Percentiles rank a stretch among this genome's conserved stretches.
phyloP scores from a whole-genome alignment of 495 filamentous ascomycete species.

The Aspergillus affinis region DNA sequence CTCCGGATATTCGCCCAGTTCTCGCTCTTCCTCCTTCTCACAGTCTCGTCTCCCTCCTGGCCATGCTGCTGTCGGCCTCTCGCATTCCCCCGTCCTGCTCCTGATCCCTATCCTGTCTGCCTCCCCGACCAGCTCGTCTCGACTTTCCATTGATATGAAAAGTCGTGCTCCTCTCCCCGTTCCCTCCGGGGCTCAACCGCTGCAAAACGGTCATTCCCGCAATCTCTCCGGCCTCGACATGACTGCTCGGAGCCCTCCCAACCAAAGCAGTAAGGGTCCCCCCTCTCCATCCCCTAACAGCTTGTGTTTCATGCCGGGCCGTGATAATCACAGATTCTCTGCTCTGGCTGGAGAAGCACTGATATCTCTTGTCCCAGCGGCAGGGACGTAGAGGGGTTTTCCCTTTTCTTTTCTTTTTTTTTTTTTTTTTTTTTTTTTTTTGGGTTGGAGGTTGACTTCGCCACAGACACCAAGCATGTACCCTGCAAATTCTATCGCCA shows the following conservation, averaged over 20 bases:
- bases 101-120: constrained; percentile 10
- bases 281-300: neutral
- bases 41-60: constrained; percentile 27
- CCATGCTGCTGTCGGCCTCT: constrained; percentile 26
- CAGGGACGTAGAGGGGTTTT: too few relatives aligned
- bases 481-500: constrained; percentile 99
- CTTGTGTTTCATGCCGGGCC: neutral
- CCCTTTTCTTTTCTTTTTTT: neutral
- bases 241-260: constrained; percentile 72
- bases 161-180: constrained; percentile 43
- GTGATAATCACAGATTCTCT: too few relatives aligned
- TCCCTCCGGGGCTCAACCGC: constrained; percentile 34
- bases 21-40: constrained; percentile 15
- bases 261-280: constrained; percentile 61
- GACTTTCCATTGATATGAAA: constrained; percentile 40
- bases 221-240: constrained; percentile 48
- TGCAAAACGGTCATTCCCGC: constrained; percentile 48
- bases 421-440: neutral
- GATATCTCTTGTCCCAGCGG: too few relatives aligned
- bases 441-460: constrained; percentile 1
- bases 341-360: too few relatives aligned
- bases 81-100: constrained; percentile 14
- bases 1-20: constrained; percentile 21
- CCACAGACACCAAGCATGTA: constrained; percentile 89
- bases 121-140: constrained; percentile 24